Evolutionary conservation across 2,329 filamentous ascomycete species (phyloP).

Genomic region (Dactylellina drechsleri): DNA sequence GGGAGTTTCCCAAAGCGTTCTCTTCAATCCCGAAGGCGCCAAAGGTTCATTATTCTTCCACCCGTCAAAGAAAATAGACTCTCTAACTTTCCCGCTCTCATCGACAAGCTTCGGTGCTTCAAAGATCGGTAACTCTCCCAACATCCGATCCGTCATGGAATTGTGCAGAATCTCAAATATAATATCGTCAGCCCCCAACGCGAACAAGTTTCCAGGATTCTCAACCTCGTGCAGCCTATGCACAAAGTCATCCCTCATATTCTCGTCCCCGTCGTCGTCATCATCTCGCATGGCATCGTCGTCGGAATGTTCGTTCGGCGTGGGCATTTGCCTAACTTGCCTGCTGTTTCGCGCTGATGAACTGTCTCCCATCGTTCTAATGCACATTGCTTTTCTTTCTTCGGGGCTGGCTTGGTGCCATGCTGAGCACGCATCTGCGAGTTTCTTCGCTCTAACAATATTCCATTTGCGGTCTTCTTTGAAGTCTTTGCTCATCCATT

Average conservation of each 20-base stretch:
- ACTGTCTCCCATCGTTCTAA: slow-evolving; percentile 61
- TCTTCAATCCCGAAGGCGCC: slow-evolving; percentile 41
- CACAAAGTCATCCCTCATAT: slow-evolving; percentile 54
- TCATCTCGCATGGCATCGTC: slow-evolving; percentile 61
- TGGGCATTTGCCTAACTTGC: slow-evolving; percentile 61
- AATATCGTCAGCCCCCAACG: slow-evolving; percentile 81
- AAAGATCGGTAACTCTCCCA: slow-evolving; percentile 84
- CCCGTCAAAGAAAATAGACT: slow-evolving; percentile 46
- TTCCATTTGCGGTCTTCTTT: slow-evolving; percentile 96
- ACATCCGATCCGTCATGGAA: slow-evolving; percentile 76
- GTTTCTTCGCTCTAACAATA: slow-evolving; percentile 77
- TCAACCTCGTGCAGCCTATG: slow-evolving; percentile 55
- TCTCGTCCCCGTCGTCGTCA: slow-evolving; percentile 60
- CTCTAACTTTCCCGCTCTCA: background rate
- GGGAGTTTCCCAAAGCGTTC: slow-evolving; percentile 64
- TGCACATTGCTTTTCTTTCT: slow-evolving; percentile 74
- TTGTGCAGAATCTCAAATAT: slow-evolving; percentile 81
- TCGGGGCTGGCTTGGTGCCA: slow-evolving; percentile 76
- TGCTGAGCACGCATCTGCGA: slow-evolving; percentile 84
- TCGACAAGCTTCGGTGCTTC: slow-evolving; percentile 65
- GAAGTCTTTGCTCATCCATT: slow-evolving; percentile 98
- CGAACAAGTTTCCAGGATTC: slow-evolving; percentile 80
- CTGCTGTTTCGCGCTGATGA: slow-evolving; percentile 54
- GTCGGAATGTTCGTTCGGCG: slow-evolving; percentile 69
- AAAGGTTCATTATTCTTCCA: slow-evolving; percentile 50